Conservation (phyloP, 2,329 filamentous ascomycete species). For the Sphaerostilbella broomeana region DNA sequence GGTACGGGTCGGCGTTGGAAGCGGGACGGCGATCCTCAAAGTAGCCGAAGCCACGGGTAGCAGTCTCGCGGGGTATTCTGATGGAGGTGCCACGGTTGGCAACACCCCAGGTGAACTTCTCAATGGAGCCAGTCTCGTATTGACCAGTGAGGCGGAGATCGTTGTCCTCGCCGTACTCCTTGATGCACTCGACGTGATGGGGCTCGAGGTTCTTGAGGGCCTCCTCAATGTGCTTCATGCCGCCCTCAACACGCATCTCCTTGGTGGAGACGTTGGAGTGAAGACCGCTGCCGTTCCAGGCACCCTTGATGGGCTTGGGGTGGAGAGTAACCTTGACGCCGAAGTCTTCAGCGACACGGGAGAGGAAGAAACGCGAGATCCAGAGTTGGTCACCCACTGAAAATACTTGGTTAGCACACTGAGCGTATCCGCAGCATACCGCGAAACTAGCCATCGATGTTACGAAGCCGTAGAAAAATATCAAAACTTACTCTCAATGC, state of each 20-base stretch:
- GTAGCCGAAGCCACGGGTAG: conserved; percentile 87
- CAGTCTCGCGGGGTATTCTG: conserved; percentile 80
- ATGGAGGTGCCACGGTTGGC: conserved; percentile 94
- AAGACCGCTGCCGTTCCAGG: conserved; percentile 91
- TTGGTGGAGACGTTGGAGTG: conserved; percentile 91
- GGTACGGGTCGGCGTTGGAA: conserved; percentile 82
- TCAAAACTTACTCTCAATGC: conserved; percentile 64
- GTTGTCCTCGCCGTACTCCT: conserved; percentile 94
- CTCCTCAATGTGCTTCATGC: conserved; percentile 90
- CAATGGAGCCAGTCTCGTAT: conserved; percentile 91
- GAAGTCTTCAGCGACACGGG: conserved; percentile 92
- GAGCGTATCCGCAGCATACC: no score
- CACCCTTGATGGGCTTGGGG: conserved; percentile 90
- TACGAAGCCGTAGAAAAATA: no score
- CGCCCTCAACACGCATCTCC: conserved; percentile 82
- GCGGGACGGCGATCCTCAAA: conserved; percentile 82
- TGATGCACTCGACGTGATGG: conserved; percentile 77
- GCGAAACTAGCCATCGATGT: no score
- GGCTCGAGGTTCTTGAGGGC: conserved; percentile 77
- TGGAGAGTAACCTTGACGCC: conserved; percentile 91
- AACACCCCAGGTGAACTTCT: conserved; percentile 88
- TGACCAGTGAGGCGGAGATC: conserved; percentile 85
- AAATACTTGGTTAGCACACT: conserved; percentile 22
- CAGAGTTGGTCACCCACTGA: conserved; percentile 92
- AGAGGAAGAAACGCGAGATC: conserved; percentile 74